Percentiles rank a stretch among this genome's conserved stretches.
These are phyloP conservation scores for Ilyonectria mors-panacis DNA, from an alignment of 2,329 filamentous ascomycete species.

Conservation along the genomic window DNA sequence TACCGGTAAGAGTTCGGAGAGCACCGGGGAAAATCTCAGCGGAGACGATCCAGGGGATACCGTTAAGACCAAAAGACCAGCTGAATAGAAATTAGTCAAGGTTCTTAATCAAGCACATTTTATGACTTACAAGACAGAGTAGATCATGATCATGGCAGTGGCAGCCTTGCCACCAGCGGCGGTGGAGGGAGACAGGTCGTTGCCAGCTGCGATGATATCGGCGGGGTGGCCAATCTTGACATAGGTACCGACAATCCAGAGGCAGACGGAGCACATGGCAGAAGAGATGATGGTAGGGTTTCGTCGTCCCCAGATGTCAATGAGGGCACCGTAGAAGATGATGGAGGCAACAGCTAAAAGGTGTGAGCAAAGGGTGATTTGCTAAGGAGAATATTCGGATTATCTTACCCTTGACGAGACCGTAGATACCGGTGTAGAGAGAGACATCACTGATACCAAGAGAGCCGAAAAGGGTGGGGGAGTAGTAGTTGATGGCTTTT, in stretches of 20 bases:
- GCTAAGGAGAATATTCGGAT: fast-evolving
- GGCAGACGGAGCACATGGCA: conserved; percentile 61
- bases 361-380: conserved; percentile 18
- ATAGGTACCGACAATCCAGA: conserved; percentile 68
- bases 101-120: fast-evolving
- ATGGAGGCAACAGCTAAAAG: conserved; percentile 55
- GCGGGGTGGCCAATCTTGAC: conserved; percentile 67
- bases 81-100: conserved; percentile 34
- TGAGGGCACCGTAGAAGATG: conserved; percentile 58
- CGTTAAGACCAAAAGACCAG: conserved; percentile 62
- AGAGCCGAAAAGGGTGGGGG: conserved; percentile 57
- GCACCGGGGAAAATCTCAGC: conserved; percentile 63
- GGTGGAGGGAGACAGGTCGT: conserved; percentile 58
- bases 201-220: conserved; percentile 59
- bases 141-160: conserved; percentile 69
- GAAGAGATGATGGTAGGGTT: conserved; percentile 63
- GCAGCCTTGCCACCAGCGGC: conserved; percentile 65
- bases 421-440: conserved; percentile 67
- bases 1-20: conserved; percentile 59
- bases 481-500: conserved; percentile 61
- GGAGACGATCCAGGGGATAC: conserved; percentile 62
- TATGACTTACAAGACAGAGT: conserved; percentile 65
- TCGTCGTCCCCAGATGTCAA: conserved; percentile 58
- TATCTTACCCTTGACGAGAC: conserved; percentile 57
- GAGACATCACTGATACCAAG: conserved; percentile 62